These are phyloP conservation scores for Candida gigantensis DNA, from an alignment of 1,139 yeast species.

Conservation along the genomic window DNA sequence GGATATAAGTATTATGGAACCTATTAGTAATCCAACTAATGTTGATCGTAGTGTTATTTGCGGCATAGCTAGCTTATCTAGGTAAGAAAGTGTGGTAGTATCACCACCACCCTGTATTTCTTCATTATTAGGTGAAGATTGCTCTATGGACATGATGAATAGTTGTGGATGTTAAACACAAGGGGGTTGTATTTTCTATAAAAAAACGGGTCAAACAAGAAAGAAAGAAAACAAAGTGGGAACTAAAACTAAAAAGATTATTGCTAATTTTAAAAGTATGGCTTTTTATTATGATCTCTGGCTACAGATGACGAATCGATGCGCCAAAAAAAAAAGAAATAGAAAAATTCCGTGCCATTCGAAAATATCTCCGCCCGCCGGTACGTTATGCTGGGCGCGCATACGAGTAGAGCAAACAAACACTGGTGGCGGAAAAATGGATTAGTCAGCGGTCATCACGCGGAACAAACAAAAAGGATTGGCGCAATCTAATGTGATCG, in stretches of 20 bases:
- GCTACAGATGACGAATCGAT: too few species aligned
- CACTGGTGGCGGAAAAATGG: background rate
- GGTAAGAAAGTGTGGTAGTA: slow-evolving; percentile 1
- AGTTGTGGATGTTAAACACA: background rate
- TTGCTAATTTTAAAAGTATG: too few species aligned
- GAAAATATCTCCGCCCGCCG: background rate
- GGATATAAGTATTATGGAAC: slow-evolving; percentile 78
- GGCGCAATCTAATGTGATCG: too few species aligned
- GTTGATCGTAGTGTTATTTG: slow-evolving; percentile 77
- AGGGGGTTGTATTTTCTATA: background rate
- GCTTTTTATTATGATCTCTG: background rate
- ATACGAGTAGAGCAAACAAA: too few species aligned
- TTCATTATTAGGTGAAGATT: background rate
- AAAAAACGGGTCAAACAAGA: too few species aligned
- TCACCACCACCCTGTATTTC: background rate
- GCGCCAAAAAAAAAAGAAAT: background rate
- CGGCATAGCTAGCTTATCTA: slow-evolving; percentile 41
- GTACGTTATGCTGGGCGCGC: too few species aligned
- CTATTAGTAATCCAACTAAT: slow-evolving; percentile 71
- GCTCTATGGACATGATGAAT: background rate
- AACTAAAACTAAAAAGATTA: background rate
- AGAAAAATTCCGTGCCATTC: background rate
- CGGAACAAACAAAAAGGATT: too few species aligned
- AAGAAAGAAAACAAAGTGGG: background rate
- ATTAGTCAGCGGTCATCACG: background rate